These are phyloP conservation scores for Lippia alba DNA, from an alignment of 305 asterid species.

Conservation along the genomic window DNA sequence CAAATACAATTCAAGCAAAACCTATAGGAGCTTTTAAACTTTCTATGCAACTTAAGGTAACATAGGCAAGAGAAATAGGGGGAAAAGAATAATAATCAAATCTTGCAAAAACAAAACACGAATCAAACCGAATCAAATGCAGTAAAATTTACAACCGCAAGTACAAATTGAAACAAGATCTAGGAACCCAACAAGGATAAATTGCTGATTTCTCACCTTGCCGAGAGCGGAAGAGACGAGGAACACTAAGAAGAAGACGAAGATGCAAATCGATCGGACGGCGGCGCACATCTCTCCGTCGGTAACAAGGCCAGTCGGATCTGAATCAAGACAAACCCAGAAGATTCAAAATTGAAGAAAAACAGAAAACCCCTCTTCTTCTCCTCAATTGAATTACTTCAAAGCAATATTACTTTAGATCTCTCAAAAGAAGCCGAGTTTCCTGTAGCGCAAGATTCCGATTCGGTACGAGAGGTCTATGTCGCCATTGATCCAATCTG, in stretches of 20 bases:
- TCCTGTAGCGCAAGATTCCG: conserved; percentile 4
- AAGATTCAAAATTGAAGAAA: conserved; percentile 30
- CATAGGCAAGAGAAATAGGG: neutral
- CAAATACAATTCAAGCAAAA: conserved; percentile 6
- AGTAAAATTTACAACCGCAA: neutral
- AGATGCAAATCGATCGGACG: conserved; percentile 42
- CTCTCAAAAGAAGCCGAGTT: conserved; percentile 30
- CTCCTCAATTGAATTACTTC: neutral
- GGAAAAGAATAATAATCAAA: conserved; percentile 6
- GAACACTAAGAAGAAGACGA: conserved; percentile 36
- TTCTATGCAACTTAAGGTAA: conserved; percentile 12
- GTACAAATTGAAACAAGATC: conserved; percentile 33
- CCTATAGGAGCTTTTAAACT: conserved; percentile 12
- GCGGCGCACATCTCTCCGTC: conserved; percentile 46
- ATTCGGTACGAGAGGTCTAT: conserved; percentile 11
- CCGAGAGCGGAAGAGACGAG: conserved; percentile 45
- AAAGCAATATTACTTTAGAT: conserved; percentile 30
- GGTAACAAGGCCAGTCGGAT: conserved; percentile 39
- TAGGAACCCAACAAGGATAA: conserved; percentile 6
- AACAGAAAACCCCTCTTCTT: conserved; percentile 10
- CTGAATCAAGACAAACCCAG: conserved; percentile 37
- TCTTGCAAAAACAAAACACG: conserved; percentile 15
- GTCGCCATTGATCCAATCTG: conserved; percentile 29
- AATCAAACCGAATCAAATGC: conserved; percentile 15
- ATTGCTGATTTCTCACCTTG: conserved; percentile 44